Percentiles rank a stretch among this genome's conserved stretches.
phyloP scores from a whole-genome alignment of 2,329 filamentous ascomycete species.

The Colletotrichum falcatum region DNA sequence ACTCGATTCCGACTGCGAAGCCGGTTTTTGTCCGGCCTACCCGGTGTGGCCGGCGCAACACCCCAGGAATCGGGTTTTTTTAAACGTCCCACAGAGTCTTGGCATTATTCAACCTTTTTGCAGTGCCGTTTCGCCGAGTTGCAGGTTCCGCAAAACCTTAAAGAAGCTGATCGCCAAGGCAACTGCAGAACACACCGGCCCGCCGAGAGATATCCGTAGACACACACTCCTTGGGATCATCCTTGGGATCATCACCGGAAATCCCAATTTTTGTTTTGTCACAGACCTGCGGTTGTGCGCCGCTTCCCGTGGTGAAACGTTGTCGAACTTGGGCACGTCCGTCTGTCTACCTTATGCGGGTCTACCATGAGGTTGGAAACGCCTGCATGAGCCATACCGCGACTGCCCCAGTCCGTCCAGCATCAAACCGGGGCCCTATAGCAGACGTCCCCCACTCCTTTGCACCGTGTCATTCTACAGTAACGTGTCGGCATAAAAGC shows the following conservation, averaged over 20 bases:
- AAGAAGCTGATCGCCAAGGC: background rate
- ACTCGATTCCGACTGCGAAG: background rate
- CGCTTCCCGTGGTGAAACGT: background rate
- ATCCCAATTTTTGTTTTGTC: background rate
- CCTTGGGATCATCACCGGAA: background rate
- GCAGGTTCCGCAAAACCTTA: background rate
- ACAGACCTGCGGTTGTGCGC: background rate
- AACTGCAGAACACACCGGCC: background rate
- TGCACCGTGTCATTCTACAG: background rate
- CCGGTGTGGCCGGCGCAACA: background rate
- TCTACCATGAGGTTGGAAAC: background rate
- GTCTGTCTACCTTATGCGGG: background rate
- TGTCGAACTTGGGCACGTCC: conserved; percentile 2
- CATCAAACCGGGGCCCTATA: conserved; percentile 4
- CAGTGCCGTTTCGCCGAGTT: background rate
- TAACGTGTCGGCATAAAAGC: background rate
- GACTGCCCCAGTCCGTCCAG: background rate
- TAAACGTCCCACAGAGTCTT: background rate
- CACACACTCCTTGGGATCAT: background rate
- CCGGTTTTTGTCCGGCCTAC: background rate
- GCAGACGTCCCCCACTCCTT: background rate
- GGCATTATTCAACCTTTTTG: conserved; percentile 10
- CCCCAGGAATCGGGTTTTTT: too few relatives aligned
- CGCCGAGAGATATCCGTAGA: background rate
- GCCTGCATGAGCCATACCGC: background rate